Evolutionary conservation across 805 yeast genomes (phyloP), one percentile per base, ranked within the genome.

Genomic region (Suhomyces prunicola): DNA sequence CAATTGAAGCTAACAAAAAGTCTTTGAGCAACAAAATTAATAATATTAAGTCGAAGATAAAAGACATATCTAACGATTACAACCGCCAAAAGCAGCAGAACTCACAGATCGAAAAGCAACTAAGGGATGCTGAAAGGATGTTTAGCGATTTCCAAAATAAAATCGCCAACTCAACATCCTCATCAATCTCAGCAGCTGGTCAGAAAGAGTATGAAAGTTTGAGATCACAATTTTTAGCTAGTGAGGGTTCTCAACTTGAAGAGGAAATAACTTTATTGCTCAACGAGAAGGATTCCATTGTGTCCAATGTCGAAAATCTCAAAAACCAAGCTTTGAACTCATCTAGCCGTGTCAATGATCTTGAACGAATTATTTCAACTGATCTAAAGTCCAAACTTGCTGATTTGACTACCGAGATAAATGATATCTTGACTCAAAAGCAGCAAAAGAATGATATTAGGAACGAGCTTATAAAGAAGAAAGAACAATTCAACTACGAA

Each of bases 241-340:
- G 71, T 35, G 80, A 77, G 0, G 90, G 90, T 13, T 82, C 86
- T 13, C 74, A 80, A 45, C 59, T 77, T n/a, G 82, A 85, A 59
- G 85, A 81, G 54, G 68, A 78, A 44, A 60, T 82, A 26, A 69
- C 76, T 3, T 58, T 79, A 5, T 51, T 79, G 15, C 51, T 59
- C 22, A 74, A 72, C 54, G 81, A 82, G 29, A 76, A 73, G 54
- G 81, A 76, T 4, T 79, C 82, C 29, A 57, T 77, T 2, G 61
- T 65, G 17, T 57, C 67, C 0, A 60, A 57, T 4, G 60, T 72
- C 7, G 51, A 52, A 3, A 70, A 64, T 55, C 54, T 61, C 33
- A 54, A 61, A 22, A 60, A 56, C 26, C 76, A 73, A 45, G 73
- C 74, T 31, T 65, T 72, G 2, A 66, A 64, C 15, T 67, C 80